These are phyloP conservation scores for Endocalyx cinctus DNA, from an alignment of 2,329 filamentous ascomycete species.

Conservation along the genomic window DNA sequence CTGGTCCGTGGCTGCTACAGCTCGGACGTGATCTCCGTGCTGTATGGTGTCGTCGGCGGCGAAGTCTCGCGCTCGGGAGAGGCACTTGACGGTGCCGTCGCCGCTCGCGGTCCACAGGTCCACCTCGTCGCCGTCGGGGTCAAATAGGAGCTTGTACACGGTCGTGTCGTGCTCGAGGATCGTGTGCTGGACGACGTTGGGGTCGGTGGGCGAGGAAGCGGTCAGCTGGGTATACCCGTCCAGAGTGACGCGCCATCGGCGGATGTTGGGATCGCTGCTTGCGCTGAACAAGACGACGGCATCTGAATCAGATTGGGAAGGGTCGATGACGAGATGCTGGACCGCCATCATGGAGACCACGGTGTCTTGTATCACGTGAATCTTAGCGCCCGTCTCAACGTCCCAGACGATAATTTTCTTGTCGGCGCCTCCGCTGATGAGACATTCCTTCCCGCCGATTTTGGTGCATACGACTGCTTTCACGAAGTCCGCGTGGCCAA, in stretches of 20 bases:
- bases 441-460: constrained; percentile 55
- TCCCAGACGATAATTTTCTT: constrained; percentile 84
- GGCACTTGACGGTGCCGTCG: constrained; percentile 80
- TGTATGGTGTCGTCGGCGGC: constrained; percentile 64
- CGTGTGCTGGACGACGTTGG: constrained; percentile 38
- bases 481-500: constrained; percentile 86
- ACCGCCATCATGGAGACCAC: constrained; percentile 68
- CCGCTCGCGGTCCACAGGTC: constrained; percentile 92
- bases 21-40: constrained; percentile 88
- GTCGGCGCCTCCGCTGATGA: constrained; percentile 74
- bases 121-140: constrained; percentile 52
- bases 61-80: constrained; percentile 66
- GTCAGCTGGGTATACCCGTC: constrained; percentile 50
- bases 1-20: constrained; percentile 68
- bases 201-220: constrained; percentile 38
- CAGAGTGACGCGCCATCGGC: constrained; percentile 64
- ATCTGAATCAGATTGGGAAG: constrained; percentile 46
- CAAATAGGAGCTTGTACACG: constrained; percentile 76
- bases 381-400: constrained; percentile 56
- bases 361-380: constrained; percentile 77
- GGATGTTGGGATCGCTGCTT: constrained; percentile 74
- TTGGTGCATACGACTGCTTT: constrained; percentile 67
- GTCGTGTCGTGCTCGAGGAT: constrained; percentile 86
- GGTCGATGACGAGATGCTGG: constrained; percentile 74
- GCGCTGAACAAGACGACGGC: constrained; percentile 67